phyloP scores from a whole-genome alignment of 1,284 basidiomycete species.

The Rhodotorula sp. region DNA sequence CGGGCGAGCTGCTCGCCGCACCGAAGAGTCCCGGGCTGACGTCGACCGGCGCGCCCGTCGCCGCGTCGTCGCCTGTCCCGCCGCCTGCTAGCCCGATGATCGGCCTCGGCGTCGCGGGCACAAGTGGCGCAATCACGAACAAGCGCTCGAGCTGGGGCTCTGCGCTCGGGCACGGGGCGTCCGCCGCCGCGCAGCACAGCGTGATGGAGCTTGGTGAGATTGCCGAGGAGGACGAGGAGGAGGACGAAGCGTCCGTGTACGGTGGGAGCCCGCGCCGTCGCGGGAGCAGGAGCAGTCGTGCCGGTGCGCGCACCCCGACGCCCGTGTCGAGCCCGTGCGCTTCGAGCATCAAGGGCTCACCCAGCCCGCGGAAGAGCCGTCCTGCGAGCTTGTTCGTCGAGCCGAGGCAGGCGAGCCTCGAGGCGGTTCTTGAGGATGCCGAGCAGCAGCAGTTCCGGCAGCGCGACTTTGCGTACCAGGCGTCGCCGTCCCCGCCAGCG shows the following conservation, averaged over 20 bases:
- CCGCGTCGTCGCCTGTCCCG: slow-evolving; percentile 2
- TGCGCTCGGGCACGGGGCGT: slow-evolving; percentile 6
- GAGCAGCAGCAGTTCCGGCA: not conserved
- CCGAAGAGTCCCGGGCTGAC: slow-evolving; percentile 23
- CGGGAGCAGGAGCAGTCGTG: not conserved
- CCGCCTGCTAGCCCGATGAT: slow-evolving; percentile 33
- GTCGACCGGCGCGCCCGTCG: not conserved
- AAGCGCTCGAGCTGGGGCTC: slow-evolving; percentile 38
- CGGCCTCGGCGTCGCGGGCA: slow-evolving; percentile 29
- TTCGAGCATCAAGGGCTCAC: slow-evolving; percentile 3
- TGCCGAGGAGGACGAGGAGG: slow-evolving; percentile 42
- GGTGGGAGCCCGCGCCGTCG: slow-evolving; percentile 3
- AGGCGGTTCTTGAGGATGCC: not conserved
- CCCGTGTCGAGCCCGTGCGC: slow-evolving; percentile 22
- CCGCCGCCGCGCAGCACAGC: slow-evolving; percentile 26
- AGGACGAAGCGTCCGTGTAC: slow-evolving; percentile 19
- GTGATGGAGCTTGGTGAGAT: slow-evolving; percentile 40
- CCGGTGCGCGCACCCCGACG: not conserved
- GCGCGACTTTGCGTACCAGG: not conserved
- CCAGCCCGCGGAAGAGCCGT: slow-evolving; percentile 23
- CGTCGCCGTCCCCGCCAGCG: slow-evolving; percentile 1
- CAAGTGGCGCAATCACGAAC: not conserved
- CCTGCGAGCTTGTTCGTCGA: slow-evolving; percentile 19
- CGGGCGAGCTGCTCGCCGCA: slow-evolving; percentile 35
- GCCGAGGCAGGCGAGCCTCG: not conserved